Evolutionary conservation across 1,284 basidiomycete species (phyloP), one percentile per base, ranked within the genome.

Genomic region (Cryptococcus sp.): DNA sequence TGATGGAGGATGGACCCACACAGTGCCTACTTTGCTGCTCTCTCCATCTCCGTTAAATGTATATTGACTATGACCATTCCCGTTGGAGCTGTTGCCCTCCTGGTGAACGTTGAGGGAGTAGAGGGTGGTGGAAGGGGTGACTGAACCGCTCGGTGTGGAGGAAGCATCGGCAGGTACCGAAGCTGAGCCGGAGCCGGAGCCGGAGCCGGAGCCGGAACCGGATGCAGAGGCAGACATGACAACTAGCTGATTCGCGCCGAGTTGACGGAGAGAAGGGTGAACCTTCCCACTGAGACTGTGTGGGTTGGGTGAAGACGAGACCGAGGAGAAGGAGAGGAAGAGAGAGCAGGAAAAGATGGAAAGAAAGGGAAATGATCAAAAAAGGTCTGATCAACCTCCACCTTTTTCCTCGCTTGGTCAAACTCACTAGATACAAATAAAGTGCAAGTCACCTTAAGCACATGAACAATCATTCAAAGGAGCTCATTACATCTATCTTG

Each of bases 1-100:
- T 48, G 5, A 13, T 34, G 29, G 22, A 22, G 38, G 38, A 22
- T 38, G 13, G 11, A 54, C 57, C 37, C 39, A 57, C 54, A 25
- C 46, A 17, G 48, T 38, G 6, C 47, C 51, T 48, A 59, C 58
- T 45, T 65, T 70, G 5, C 67, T 64, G 50, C 63, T 65, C 51
- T 66, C 68, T 8, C 61, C 62, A 10, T 69, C 62, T n/a, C 47
- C 59, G n/a, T 54, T 49, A 15, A 38, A 13, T 1, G 50, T 26
- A 7, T 20, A 37, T 34, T 34, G 29, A 10, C 29, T 34, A 10
- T 34, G 29, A 4, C 41, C 40, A 26, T 34, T 52, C 25, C 56
- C 57, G 23, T 57, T 55, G 8, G 26, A 56, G 26, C 13, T 7
- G 29, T 10, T 10, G 13, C 29, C 29, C 13, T 52, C 50, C 7